Evolutionary conservation across 345 rosid species (phyloP), one percentile per base, ranked within the genome.

Genomic region (Heritiera littoralis): DNA sequence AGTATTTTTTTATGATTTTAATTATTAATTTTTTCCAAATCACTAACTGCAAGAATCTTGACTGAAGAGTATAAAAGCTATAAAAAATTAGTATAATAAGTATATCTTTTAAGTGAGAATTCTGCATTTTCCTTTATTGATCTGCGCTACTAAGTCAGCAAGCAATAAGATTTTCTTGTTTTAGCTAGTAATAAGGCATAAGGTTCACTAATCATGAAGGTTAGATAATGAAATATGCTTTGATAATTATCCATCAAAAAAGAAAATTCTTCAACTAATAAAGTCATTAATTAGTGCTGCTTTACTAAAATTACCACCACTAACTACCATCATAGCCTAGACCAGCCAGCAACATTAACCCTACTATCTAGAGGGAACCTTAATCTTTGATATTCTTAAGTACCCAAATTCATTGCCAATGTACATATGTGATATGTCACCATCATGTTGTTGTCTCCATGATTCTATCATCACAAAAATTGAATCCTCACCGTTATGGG

Each of bases 371-470:
- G 77, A 9, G 77, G 83, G 80, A 66, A 51, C 83, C 78, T 75
- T 38, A 63, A 30, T 23, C 66, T 55, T 75, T 74, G 52, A 66
- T n/a, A 64, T 79, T 67, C 67, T 30, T 30, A 61, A 28, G 14
- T 28, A 15, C 51, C 28, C 46, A 51, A 78, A 38, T 18, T 65
- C 66, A 66, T 55, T 69, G 54, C 66, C 79, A 64, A 35, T 45
- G 66, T 85, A 65, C 55, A 84, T 35, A 35, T 78, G 90, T 87
- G 87, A 83, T 35, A 35, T 78, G 90, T 87, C 88, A 83, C 87
- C 66, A 79, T 86, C 91, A 87, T 82, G 83, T 75, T 83, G 93
- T 89, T 90, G 83, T 84, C 81, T 90, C 88, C 83, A 43, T 35
- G 69, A 38, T 77, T 77, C 55, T 56, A 79, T 80, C 77, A 74